A percentile compares a stretch with the other conserved stretches of the same genome.
Evolutionary conservation across 2,329 filamentous ascomycete species (phyloP).

Genomic region (Xylaria sp.): DNA sequence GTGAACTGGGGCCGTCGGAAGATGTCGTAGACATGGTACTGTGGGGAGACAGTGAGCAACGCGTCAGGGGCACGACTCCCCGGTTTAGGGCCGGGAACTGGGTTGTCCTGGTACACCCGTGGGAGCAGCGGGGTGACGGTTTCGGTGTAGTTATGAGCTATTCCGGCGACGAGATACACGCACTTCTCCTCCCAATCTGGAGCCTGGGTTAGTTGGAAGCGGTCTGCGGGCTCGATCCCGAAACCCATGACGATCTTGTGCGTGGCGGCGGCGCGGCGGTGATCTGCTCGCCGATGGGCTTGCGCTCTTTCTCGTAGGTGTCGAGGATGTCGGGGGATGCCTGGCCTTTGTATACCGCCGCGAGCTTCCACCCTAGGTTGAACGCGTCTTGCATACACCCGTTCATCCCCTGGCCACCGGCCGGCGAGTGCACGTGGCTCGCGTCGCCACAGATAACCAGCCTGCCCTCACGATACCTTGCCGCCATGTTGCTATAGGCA

Average conservation of each 20-base stretch:
- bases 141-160: not conserved
- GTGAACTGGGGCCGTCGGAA: conserved; percentile 1
- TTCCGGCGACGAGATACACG: not conserved
- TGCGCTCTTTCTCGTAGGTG: conserved; percentile 15
- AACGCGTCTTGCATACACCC: conserved; percentile 64
- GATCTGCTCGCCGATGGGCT: conserved; percentile 5
- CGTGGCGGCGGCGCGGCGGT: not conserved
- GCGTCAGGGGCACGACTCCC: not conserved
- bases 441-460: conserved; percentile 54
- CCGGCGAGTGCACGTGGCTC: conserved; percentile 74
- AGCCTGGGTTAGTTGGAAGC: not conserved
- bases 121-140: not conserved
- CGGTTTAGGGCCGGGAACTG: not conserved
- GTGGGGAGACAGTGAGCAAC: not conserved
- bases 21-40: not conserved
- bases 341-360: not conserved
- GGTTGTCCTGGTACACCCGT: not conserved
- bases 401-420: conserved; percentile 74
- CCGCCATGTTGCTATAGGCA: not conserved
- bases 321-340: conserved; percentile 7
- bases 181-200: not conserved
- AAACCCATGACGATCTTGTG: conserved; percentile 11
- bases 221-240: not conserved
- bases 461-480: conserved; percentile 5
- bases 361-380: conserved; percentile 62